Evolutionary conservation across 805 yeast genomes (phyloP).

Genomic region (Hanseniaspora meyeri): DNA sequence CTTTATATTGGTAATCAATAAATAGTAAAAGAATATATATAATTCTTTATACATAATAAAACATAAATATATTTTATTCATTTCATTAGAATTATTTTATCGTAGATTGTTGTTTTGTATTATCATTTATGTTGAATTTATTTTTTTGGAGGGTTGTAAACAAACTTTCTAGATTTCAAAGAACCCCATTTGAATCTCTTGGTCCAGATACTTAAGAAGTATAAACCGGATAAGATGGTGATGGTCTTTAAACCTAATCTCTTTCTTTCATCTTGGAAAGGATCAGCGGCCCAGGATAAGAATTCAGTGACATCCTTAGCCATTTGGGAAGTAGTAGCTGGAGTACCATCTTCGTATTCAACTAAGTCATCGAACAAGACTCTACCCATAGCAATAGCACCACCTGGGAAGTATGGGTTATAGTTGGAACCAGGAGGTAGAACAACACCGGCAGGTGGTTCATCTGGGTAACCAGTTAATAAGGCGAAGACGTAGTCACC

Average conservation of each 20-base stretch:
- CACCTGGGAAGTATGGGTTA: conserved; percentile 99
- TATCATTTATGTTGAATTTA: conserved; percentile 19
- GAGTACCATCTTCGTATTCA: conserved; percentile 98
- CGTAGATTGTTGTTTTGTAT: neutral
- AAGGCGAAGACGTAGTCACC: conserved; percentile 88
- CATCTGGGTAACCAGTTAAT: conserved; percentile 97
- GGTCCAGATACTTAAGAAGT: conserved; percentile 74
- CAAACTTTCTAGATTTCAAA: conserved; percentile 86
- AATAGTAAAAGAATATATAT: neutral
- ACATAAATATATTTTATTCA: neutral
- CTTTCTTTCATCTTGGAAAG: conserved; percentile 97
- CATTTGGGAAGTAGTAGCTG: conserved; percentile 97
- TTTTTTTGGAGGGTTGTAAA: conserved; percentile 84
- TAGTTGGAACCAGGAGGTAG: conserved; percentile 92
- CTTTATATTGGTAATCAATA: neutral
- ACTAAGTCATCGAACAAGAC: conserved; percentile 94
- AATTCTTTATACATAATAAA: neutral
- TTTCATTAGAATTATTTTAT: neutral
- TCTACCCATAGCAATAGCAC: conserved; percentile 98
- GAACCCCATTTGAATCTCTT: conserved; percentile 98
- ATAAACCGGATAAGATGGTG: conserved; percentile 63
- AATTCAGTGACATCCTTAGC: conserved; percentile 94
- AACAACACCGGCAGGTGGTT: conserved; percentile 92
- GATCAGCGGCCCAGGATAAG: conserved; percentile 97
- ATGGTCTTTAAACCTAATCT: conserved; percentile 89